phyloP scores from a whole-genome alignment of 116 monocot genomes.

The Papilionanthe hybrid region DNA sequence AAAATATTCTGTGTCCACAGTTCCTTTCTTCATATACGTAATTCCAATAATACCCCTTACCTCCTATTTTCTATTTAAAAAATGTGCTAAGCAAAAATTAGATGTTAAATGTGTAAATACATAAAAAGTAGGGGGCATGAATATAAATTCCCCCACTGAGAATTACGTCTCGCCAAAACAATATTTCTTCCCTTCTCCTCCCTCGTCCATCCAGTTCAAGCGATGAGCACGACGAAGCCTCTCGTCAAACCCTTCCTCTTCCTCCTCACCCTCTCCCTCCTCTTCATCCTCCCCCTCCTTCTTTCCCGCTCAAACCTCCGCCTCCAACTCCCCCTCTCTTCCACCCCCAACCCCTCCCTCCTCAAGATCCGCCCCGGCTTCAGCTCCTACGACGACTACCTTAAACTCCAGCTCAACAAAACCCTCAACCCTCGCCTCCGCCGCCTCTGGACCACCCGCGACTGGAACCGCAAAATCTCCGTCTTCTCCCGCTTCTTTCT shows the following conservation, averaged over 20 bases:
- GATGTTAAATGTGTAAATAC: no score
- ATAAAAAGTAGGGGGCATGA: no score
- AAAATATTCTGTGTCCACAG: no score
- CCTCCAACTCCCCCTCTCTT: background rate
- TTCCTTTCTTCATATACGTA: background rate
- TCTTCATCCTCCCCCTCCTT: slow-evolving; percentile 22
- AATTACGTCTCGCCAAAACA: no score
- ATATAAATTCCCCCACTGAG: no score
- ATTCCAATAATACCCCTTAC: background rate
- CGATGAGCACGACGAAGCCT: background rate
- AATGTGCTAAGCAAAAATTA: no score
- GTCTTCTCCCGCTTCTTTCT: slow-evolving; percentile 74
- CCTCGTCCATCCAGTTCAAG: background rate
- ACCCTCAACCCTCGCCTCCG: slow-evolving; percentile 83
- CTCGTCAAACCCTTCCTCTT: slow-evolving; percentile 17
- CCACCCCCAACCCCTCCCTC: slow-evolving; percentile 7
- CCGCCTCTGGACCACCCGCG: slow-evolving; percentile 75
- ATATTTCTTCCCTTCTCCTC: background rate
- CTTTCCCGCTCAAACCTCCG: slow-evolving; percentile 2
- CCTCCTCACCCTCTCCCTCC: slow-evolving; percentile 11
- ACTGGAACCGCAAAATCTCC: slow-evolving; percentile 84
- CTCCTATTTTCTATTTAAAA: no score
- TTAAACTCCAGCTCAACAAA: slow-evolving; percentile 82
- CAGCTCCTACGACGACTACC: slow-evolving; percentile 66
- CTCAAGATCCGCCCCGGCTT: slow-evolving; percentile 64